phyloP scores from a whole-genome alignment of 2,329 filamentous ascomycete genomes.

The Scorias spongiosa region DNA sequence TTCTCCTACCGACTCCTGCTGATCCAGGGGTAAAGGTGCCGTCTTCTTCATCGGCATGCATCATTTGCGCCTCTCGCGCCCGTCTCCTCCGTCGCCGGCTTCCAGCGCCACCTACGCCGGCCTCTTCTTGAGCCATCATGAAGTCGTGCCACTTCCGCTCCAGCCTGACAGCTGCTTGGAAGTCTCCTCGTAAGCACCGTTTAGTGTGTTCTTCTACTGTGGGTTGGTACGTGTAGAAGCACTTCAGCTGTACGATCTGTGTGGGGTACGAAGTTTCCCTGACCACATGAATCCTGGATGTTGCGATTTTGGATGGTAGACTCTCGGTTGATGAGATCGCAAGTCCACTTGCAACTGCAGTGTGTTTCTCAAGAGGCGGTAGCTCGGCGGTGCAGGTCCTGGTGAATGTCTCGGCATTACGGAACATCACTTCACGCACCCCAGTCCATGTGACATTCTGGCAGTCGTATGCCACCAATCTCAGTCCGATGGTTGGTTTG shows the following conservation, averaged over 20 bases:
- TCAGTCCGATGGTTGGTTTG: slow-evolving; percentile 42
- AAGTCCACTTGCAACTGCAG: slow-evolving; percentile 11
- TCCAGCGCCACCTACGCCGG: slow-evolving; percentile 50
- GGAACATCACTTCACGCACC: slow-evolving; percentile 68
- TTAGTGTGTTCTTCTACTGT: slow-evolving; percentile 90
- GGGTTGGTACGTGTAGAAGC: slow-evolving; percentile 89
- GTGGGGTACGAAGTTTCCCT: slow-evolving; percentile 45
- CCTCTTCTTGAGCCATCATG: slow-evolving; percentile 85
- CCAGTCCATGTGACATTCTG: slow-evolving; percentile 86
- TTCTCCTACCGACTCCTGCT: slow-evolving; percentile 26
- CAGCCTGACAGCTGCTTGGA: slow-evolving; percentile 57
- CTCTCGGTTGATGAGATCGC: slow-evolving; percentile 13
- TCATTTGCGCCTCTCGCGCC: slow-evolving; percentile 64
- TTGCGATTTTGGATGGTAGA: slow-evolving; percentile 3
- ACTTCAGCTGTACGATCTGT: slow-evolving; percentile 75
- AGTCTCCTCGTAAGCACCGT: slow-evolving; percentile 63
- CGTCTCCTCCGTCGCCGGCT: slow-evolving; percentile 56
- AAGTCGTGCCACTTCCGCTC: slow-evolving; percentile 88
- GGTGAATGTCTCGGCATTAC: slow-evolving; percentile 61
- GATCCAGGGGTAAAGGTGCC: slow-evolving; percentile 21
- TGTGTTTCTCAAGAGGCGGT: slow-evolving; percentile 12
- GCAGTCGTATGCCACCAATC: slow-evolving; percentile 79
- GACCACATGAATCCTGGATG: slow-evolving; percentile 14
- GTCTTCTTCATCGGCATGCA: slow-evolving; percentile 70
- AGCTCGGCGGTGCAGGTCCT: slow-evolving; percentile 20